Base-by-base conservation (phyloP, 2,329 filamentous ascomycete species). In the Periconia sp. region DNA sequence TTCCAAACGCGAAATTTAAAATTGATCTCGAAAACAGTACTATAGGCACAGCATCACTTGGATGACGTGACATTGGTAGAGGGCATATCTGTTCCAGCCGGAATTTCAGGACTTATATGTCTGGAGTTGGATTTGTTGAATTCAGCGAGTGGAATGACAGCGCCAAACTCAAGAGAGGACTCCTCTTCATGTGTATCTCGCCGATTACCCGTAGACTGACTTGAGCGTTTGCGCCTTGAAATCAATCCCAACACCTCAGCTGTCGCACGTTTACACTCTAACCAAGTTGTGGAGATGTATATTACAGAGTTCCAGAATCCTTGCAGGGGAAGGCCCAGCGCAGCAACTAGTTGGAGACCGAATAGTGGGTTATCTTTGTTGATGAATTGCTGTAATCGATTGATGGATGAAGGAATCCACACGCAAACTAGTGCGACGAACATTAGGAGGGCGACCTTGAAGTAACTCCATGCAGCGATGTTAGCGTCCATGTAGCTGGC, bases 231-330 rank as follows among this genome's bases (percentile, higher is more conserved):
- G 23, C 23, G 23, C 23, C 23, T 27, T 27, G 23, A 8, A 27
- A 27, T 27, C 8, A 27, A 8, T 27, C 47, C 46, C 40, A 60
- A 33, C 2, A 54, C 23, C 23, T 55, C 51, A 14, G 45, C 46
- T 10, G 56, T 55, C 6, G 64, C 65, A 15, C 62, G 60, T 31
- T 58, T 65, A 40, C 63, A 69, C 41, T 71, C 70, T 27, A 27
- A 8, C 56, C 66, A 68, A 0, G 66, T 67, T 0, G 68, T 69
- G 17, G 63, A 68, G 6, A 85, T 74, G 72, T 94, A 95, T 60
- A 95, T 91, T 53, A 89, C 72, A 17, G 86, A 84, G 69, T 95
- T 95, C 90, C 90, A 94, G 64, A 92, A 89, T 0, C 91, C 91
- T 68, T 95, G 91, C 0, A 92, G 80, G 0, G 91, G 90, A 9